Base-by-base conservation (phyloP, 345 rosid genomes). In the Punica granatum region DNA sequence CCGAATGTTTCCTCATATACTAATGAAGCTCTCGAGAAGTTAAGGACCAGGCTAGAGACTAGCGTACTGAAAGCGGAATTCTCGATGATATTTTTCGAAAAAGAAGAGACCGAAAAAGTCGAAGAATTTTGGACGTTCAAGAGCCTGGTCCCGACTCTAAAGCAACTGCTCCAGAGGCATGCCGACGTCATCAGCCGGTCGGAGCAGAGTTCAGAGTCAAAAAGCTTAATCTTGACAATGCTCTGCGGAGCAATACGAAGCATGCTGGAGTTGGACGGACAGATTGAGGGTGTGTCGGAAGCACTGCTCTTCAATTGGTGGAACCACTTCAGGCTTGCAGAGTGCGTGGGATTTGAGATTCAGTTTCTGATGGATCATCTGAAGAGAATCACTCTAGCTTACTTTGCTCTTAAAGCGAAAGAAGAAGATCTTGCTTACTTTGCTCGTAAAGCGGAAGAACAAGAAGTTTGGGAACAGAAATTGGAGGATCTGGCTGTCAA, bases 251-350 rank as follows among this genome's bases (percentile, higher is more conserved):
- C 53, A 42, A 41, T 64, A 3, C 19, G 23, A 8, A 64, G 67
- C 53, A 64, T 64, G 53, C 6, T 46, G n/a, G 6, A 46, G 53
- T 64, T 49, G 23, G 33, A 30, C 33, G 48, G 51, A 16, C 11
- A 18, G 32, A 13, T 64, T 31, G 4, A 64, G 14, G 0, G 5
- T 5, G 23, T 64, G 13, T 28, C 32, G 1, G 67, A 64, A 35
- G 42, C 67, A 31, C 48, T 64, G 67, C 48, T 64, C 53, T 43
- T 26, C 32, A 31, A 64, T 42, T 64, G 67, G 67, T 64, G 67
- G 67, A 64, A 42, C 67, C 67, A 64, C 1, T 5, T 64, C 3
- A 42, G 0, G 23, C 31, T 64, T 31, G 67, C 53, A 13, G 16
- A 42, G 35, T 1, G 49, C 49, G 33, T 21, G n/a, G 67, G 67